phyloP scores from a whole-genome alignment of 352 stramenopile genomes.

The Pythium folliculosum region DNA sequence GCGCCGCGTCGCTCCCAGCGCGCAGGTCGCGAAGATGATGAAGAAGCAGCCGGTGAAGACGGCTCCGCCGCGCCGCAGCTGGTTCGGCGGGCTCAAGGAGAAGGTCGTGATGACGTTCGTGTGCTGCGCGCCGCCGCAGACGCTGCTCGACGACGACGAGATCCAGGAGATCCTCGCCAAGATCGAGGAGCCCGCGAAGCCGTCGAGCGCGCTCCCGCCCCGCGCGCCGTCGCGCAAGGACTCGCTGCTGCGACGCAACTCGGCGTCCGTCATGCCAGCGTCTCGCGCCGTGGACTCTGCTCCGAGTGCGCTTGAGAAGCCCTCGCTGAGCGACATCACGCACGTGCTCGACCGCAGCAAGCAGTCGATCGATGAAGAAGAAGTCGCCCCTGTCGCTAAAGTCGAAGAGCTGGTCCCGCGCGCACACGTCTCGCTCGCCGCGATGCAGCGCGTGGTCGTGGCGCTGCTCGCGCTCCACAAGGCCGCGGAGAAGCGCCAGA shows the following conservation, averaged over 20 bases:
- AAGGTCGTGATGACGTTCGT: conserved; percentile 23
- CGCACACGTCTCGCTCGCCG: conserved; percentile 3
- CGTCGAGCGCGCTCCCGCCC: neutral
- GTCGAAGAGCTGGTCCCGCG: neutral
- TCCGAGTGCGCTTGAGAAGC: neutral
- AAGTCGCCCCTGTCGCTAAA: neutral
- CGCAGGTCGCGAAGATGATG: neutral
- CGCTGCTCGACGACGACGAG: conserved; percentile 31
- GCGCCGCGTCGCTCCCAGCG: neutral
- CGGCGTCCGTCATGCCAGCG: conserved; percentile 25
- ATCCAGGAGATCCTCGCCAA: conserved; percentile 22
- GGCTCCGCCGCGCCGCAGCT: conserved; percentile 1
- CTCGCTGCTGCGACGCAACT: conserved; percentile 16
- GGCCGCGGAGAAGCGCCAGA: conserved; percentile 8
- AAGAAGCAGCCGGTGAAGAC: neutral
- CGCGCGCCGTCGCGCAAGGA: conserved; percentile 14
- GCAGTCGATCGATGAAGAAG: neutral
- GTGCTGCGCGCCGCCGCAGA: conserved; percentile 26
- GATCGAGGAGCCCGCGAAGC: conserved; percentile 19
- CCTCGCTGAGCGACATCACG: conserved; percentile 6
- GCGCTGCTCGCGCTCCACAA: conserved; percentile 21
- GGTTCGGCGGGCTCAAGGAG: conserved; percentile 22
- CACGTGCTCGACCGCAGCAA: neutral
- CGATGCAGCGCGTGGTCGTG: conserved; percentile 14
- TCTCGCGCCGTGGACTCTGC: neutral